phyloP scores from a whole-genome alignment of 345 rosid genomes.

The Carallia pectinifolia region DNA sequence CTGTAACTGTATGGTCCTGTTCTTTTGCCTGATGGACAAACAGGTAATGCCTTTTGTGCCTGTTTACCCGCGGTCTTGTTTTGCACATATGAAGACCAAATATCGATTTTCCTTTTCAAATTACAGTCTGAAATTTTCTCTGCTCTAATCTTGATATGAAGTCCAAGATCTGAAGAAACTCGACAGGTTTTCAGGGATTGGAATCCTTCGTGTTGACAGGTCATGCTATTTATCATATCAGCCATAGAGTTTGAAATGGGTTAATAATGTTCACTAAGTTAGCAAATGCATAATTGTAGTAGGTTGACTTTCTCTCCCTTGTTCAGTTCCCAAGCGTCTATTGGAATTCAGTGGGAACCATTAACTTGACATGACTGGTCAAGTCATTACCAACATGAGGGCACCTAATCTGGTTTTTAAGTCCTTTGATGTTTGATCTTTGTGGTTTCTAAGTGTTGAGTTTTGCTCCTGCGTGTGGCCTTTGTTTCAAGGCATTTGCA shows the following conservation, averaged over 20 bases:
- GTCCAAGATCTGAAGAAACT: neutral
- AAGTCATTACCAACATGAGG: too few relatives aligned
- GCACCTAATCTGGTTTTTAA: too few relatives aligned
- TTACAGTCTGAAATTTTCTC: neutral
- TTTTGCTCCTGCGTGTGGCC: neutral
- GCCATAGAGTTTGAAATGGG: too few relatives aligned
- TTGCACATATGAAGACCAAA: conserved; percentile 15
- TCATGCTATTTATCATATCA: too few relatives aligned
- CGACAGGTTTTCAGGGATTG: too few relatives aligned
- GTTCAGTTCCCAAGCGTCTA: too few relatives aligned
- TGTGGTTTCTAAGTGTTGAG: neutral
- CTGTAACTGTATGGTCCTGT: neutral
- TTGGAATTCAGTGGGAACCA: too few relatives aligned
- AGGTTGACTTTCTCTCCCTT: too few relatives aligned
- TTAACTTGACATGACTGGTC: too few relatives aligned
- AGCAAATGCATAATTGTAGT: too few relatives aligned
- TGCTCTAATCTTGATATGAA: neutral
- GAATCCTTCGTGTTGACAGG: too few relatives aligned
- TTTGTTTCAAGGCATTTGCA: neutral
- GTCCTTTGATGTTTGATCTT: neutral
- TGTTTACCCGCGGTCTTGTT: conserved; percentile 7
- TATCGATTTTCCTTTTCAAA: neutral
- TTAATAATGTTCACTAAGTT: too few relatives aligned
- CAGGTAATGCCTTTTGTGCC: conserved; percentile 10
- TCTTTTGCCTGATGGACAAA: conserved; percentile 17